These are phyloP conservation scores for Podaxis carcinomalis DNA, from an alignment of 768 basidiomycete genomes.

Conservation along the genomic window DNA sequence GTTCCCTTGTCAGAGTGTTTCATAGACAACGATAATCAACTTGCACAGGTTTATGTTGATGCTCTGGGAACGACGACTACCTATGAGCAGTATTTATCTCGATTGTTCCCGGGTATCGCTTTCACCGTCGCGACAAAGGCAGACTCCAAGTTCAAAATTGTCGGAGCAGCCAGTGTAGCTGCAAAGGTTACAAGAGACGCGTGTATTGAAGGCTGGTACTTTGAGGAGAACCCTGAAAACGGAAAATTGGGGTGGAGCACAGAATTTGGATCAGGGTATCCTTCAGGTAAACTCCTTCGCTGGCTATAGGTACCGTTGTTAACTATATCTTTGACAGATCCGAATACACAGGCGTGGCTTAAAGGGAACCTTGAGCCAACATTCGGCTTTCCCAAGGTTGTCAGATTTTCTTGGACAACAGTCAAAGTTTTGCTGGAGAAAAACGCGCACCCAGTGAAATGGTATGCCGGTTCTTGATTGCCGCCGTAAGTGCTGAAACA, in stretches of 20 bases:
- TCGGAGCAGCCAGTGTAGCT: constrained; percentile 95
- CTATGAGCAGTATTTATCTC: constrained; percentile 81
- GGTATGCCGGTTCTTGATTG: constrained; percentile 43
- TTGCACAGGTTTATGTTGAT: constrained; percentile 81
- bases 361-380: constrained; percentile 71
- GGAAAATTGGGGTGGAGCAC: constrained; percentile 23
- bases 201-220: constrained; percentile 83
- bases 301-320: neutral
- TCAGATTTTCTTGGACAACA: constrained; percentile 94
- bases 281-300: constrained; percentile 56
- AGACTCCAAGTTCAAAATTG: constrained; percentile 94
- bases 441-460: constrained; percentile 72
- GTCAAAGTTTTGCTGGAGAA: constrained; percentile 83
- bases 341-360: constrained; percentile 89
- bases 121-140: constrained; percentile 94
- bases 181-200: constrained; percentile 96
- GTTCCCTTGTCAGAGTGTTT: constrained; percentile 2
- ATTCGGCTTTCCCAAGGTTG: constrained; percentile 90
- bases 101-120: constrained; percentile 73
- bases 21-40: neutral
- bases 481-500: neutral
- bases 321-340: constrained; percentile 48
- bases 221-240: constrained; percentile 51
- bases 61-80: constrained; percentile 85
- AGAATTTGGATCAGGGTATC: constrained; percentile 82